Conservation (phyloP, 163 green algal species). For the Botryococcus braunii region DNA sequence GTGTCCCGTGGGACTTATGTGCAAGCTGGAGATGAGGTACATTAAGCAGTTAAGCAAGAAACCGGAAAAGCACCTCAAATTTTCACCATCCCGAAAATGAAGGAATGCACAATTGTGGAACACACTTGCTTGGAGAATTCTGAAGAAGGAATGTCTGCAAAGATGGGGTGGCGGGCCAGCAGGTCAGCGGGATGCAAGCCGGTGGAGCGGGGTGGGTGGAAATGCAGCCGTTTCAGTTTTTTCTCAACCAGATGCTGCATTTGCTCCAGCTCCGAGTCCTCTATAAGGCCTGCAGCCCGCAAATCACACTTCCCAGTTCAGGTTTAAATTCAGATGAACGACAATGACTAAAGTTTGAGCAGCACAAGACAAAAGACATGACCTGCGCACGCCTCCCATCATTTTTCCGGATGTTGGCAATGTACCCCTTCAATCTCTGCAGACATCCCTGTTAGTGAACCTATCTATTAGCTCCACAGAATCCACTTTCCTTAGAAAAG, state of each 20-base stretch:
- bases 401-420: no score
- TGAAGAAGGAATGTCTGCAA: slow-evolving; percentile 4
- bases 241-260: slow-evolving; percentile 20
- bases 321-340: no score
- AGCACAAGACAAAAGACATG: no score
- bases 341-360: no score
- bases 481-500: no score
- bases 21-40: not conserved
- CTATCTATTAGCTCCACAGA: no score
- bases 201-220: slow-evolving; percentile 2
- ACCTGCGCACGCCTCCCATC: no score
- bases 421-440: no score
- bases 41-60: not conserved
- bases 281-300: slow-evolving; percentile 17
- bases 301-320: no score
- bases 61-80: not conserved
- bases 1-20: no score
- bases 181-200: not conserved
- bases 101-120: not conserved
- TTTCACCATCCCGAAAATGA: not conserved
- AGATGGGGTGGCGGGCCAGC: slow-evolving; percentile 9
- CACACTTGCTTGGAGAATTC: not conserved
- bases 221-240: slow-evolving; percentile 22
- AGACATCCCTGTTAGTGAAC: no score
- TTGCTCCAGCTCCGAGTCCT: slow-evolving; percentile 16